phyloP scores from a whole-genome alignment of 306 rosid genomes.

The Ziziphus jujuba region DNA sequence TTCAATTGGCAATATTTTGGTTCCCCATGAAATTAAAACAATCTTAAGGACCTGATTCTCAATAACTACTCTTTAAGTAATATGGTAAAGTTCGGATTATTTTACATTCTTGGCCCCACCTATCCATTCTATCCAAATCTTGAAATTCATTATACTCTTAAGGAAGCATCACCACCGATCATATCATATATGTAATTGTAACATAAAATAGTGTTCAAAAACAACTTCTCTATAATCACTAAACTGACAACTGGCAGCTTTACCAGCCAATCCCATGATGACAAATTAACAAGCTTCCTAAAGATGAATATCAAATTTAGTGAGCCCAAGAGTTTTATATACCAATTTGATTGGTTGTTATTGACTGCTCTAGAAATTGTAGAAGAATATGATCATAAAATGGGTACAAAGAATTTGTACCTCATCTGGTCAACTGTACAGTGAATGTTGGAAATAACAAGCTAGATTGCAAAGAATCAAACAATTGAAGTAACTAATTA shows the following conservation, averaged over 20 bases:
- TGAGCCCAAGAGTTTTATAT: too few species aligned
- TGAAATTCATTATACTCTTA: not conserved
- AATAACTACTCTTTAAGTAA: constrained; percentile 9
- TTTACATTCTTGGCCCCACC: constrained; percentile 9
- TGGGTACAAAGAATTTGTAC: constrained; percentile 9
- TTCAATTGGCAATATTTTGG: constrained; percentile 13
- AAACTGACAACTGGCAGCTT: not conserved
- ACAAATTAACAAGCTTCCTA: too few species aligned
- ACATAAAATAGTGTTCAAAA: too few species aligned
- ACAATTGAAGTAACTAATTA: constrained; percentile 21
- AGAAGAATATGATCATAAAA: not conserved
- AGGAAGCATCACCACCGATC: constrained; percentile 10
- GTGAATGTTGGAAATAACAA: constrained; percentile 12
- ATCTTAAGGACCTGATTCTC: constrained; percentile 43
- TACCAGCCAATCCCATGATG: not conserved
- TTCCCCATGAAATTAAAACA: constrained; percentile 21
- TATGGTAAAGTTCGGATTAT: constrained; percentile 24
- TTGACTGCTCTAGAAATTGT: not conserved
- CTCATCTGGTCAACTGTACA: constrained; percentile 6
- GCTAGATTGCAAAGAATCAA: constrained; percentile 25
- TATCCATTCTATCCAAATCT: not conserved
- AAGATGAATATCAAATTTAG: too few species aligned
- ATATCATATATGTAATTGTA: not conserved
- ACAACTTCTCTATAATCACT: too few species aligned
- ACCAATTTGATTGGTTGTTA: not conserved